phyloP scores from a whole-genome alignment of 225 moss, liverwort and hornwort species.

The Polytrichum formosum region DNA sequence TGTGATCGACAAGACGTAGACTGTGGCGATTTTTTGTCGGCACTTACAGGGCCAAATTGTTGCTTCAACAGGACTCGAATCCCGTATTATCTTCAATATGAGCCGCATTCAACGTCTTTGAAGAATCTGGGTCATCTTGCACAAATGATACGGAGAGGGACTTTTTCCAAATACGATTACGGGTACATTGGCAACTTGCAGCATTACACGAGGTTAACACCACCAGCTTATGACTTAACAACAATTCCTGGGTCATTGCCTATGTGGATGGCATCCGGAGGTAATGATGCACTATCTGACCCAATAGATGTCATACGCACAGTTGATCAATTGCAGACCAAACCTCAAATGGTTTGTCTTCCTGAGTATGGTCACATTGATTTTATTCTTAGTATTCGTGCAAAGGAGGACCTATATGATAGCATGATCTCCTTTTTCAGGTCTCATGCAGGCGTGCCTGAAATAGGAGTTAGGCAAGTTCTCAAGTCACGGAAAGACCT shows the following conservation, averaged over 20 bases:
- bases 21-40: slow-evolving; percentile 72
- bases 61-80: slow-evolving; percentile 87
- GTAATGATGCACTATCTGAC: slow-evolving; percentile 85
- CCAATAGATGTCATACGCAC: slow-evolving; percentile 65
- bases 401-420: slow-evolving; percentile 79
- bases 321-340: slow-evolving; percentile 44
- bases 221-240: slow-evolving; percentile 66
- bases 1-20: slow-evolving; percentile 63
- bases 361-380: slow-evolving; percentile 90
- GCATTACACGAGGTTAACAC: slow-evolving; percentile 58
- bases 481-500: not conserved
- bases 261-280: slow-evolving; percentile 86
- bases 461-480: slow-evolving; percentile 2
- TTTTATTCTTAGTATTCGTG: slow-evolving; percentile 67
- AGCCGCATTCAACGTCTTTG: slow-evolving; percentile 92
- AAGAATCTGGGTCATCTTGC: slow-evolving; percentile 93
- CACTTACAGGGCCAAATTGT: slow-evolving; percentile 91
- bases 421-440: slow-evolving; percentile 82
- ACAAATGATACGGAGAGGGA: slow-evolving; percentile 88
- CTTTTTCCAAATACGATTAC: slow-evolving; percentile 81
- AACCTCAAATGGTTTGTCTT: slow-evolving; percentile 46
- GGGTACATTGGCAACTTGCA: slow-evolving; percentile 75
- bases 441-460: slow-evolving; percentile 32
- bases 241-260: slow-evolving; percentile 57
- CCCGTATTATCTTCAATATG: slow-evolving; percentile 76